phyloP scores from a whole-genome alignment of 768 basidiomycete genomes.

The Mycena galopus region DNA sequence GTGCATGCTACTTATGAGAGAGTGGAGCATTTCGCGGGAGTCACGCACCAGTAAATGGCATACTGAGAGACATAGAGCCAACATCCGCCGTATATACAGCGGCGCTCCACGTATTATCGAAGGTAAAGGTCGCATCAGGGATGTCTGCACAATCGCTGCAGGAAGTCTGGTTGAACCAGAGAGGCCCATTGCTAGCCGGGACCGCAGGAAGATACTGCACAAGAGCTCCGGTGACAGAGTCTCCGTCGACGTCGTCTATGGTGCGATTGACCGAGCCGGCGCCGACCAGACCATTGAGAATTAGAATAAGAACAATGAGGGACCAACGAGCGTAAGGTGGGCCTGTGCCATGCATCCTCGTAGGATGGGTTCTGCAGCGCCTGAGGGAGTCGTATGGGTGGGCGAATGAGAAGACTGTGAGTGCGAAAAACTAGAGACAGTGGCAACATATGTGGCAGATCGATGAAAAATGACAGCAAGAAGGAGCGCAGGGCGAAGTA shows the following conservation, averaged over 20 bases:
- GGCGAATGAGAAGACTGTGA: background rate
- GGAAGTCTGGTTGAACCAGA: constrained; percentile 32
- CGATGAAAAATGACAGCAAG: constrained; percentile 16
- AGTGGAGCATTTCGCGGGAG: background rate
- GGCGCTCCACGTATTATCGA: constrained; percentile 36
- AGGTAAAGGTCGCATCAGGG: constrained; percentile 14
- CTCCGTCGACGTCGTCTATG: constrained; percentile 39
- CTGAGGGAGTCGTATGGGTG: constrained; percentile 4
- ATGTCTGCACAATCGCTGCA: constrained; percentile 28
- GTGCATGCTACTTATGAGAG: background rate
- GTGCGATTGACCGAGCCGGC: constrained; percentile 33
- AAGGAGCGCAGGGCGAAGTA: background rate
- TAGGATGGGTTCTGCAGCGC: constrained; percentile 14
- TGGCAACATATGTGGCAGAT: constrained; percentile 31
- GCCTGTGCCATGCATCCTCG: constrained; percentile 29
- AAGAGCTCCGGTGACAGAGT: constrained; percentile 29
- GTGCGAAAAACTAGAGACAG: background rate
- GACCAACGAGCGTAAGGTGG: constrained; percentile 26
- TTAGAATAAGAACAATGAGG: background rate
- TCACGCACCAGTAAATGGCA: constrained; percentile 34
- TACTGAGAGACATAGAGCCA: constrained; percentile 24
- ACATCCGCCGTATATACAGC: constrained; percentile 28
- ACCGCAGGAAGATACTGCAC: constrained; percentile 31
- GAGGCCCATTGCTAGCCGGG: background rate
- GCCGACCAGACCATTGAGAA: background rate